A percentile compares a stretch with the other conserved stretches of the same genome.
phyloP scores from a whole-genome alignment of 2,329 filamentous ascomycete genomes.

The Colletotrichum sp. region DNA sequence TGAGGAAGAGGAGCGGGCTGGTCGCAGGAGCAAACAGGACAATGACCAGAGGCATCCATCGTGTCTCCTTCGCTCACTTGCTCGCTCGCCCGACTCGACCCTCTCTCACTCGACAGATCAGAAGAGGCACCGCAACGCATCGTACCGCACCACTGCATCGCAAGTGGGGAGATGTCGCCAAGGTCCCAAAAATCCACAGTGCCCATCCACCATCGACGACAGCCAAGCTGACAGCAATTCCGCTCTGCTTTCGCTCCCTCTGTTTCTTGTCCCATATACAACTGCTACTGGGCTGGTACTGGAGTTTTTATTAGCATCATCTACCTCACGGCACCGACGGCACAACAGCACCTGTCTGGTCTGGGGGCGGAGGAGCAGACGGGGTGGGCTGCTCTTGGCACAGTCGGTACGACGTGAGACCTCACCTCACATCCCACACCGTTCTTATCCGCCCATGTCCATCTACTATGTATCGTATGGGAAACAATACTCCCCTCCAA shows the following conservation, averaged over 20 bases:
- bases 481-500: constrained; percentile 3
- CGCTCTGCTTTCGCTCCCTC: neutral
- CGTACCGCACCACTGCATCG: neutral
- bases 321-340: constrained; percentile 1
- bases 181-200: constrained; percentile 1
- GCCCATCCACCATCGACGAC: constrained; percentile 4
- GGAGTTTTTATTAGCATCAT: neutral
- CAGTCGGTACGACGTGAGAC: constrained; percentile 15
- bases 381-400: constrained; percentile 1
- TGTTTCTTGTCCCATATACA: neutral
- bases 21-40: neutral
- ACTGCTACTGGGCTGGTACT: neutral
- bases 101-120: neutral
- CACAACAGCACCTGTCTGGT: neutral
- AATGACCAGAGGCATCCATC: neutral
- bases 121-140: neutral
- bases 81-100: neutral
- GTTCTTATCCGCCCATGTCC: constrained; percentile 13
- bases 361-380: neutral
- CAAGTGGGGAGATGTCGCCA: constrained; percentile 2
- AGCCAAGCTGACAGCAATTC: constrained; percentile 1
- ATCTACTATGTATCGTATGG: neutral
- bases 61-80: neutral
- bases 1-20: neutral
- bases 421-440: constrained; percentile 17